Evolutionary conservation across 176 grass and related monocot genomes (phyloP).

Genomic region (Aechmea fasciata): DNA sequence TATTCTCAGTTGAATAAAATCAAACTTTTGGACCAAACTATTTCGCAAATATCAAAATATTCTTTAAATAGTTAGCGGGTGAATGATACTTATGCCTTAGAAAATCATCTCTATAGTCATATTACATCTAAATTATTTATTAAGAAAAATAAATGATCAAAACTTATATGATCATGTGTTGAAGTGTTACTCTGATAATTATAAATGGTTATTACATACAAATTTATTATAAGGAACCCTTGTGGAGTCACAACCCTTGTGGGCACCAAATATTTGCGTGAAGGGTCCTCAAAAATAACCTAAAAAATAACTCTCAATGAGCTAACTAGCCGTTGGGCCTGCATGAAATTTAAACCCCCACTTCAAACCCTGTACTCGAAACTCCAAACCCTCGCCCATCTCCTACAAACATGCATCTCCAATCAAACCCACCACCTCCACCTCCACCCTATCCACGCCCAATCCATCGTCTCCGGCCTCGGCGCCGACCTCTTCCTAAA

Average conservation of each 20-base stretch:
- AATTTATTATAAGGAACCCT: not conserved
- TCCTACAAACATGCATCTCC: conserved; percentile 45
- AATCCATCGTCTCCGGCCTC: conserved; percentile 3
- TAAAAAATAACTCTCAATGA: not conserved
- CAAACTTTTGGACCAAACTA: no score
- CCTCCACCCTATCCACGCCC: conserved; percentile 36
- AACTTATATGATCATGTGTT: no score
- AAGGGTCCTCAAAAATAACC: conserved; percentile 32
- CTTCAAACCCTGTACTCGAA: not conserved
- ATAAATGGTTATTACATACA: not conserved
- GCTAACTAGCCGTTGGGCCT: not conserved
- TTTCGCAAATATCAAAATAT: no score
- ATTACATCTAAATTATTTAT: no score
- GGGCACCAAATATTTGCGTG: conserved; percentile 12
- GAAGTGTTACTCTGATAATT: no score
- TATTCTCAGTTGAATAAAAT: no score
- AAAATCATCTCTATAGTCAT: no score
- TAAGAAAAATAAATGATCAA: no score
- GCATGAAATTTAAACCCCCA: conserved; percentile 5
- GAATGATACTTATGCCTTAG: no score
- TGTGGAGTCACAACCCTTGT: not conserved
- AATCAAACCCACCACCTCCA: conserved; percentile 27
- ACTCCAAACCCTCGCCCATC: conserved; percentile 18
- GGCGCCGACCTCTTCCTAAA: conserved; percentile 18
- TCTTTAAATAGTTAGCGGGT: no score